Conservation (phyloP, 2,329 filamentous ascomycete genomes). For the Fusarium azukiicola region DNA sequence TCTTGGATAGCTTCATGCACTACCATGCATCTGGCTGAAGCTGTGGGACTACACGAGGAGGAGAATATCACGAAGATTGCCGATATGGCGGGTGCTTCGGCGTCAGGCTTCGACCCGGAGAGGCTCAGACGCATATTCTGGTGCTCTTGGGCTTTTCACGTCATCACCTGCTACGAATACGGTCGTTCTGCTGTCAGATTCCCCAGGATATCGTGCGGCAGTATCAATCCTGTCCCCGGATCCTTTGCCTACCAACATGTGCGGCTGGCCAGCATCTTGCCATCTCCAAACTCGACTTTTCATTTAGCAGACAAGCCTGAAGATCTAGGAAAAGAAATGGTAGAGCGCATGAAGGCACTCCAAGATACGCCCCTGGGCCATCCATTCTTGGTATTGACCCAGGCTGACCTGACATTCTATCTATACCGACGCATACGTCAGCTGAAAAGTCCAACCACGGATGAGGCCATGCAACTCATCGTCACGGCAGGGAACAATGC, state of each 20-base stretch:
- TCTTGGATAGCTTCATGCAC: constrained; percentile 52
- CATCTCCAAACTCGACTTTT: constrained; percentile 47
- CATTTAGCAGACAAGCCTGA: constrained; percentile 34
- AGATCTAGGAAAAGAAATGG: constrained; percentile 40
- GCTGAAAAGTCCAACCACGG: constrained; percentile 39
- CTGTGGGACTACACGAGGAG: constrained; percentile 48
- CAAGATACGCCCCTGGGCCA: constrained; percentile 33
- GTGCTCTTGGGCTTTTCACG: constrained; percentile 48
- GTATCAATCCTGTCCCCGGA: constrained; percentile 34
- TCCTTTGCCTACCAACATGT: constrained; percentile 50
- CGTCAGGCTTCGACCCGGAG: constrained; percentile 41
- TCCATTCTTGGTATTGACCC: constrained; percentile 48
- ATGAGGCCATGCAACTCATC: constrained; percentile 43
- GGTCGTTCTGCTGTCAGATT: constrained; percentile 48
- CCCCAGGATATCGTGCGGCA: constrained; percentile 43
- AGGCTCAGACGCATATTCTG: constrained; percentile 49
- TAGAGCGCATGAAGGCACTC: constrained; percentile 42
- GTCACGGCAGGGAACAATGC: constrained; percentile 43
- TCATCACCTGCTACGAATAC: constrained; percentile 49
- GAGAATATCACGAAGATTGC: constrained; percentile 49
- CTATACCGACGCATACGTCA: constrained; percentile 52
- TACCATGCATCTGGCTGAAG: constrained; percentile 48
- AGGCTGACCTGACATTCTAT: constrained; percentile 50
- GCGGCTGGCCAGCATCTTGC: constrained; percentile 44
- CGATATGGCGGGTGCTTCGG: constrained; percentile 35